These are phyloP conservation scores for Ceraceosorus bombacis DNA, from an alignment of 1,284 basidiomycete genomes.

Conservation along the genomic window DNA sequence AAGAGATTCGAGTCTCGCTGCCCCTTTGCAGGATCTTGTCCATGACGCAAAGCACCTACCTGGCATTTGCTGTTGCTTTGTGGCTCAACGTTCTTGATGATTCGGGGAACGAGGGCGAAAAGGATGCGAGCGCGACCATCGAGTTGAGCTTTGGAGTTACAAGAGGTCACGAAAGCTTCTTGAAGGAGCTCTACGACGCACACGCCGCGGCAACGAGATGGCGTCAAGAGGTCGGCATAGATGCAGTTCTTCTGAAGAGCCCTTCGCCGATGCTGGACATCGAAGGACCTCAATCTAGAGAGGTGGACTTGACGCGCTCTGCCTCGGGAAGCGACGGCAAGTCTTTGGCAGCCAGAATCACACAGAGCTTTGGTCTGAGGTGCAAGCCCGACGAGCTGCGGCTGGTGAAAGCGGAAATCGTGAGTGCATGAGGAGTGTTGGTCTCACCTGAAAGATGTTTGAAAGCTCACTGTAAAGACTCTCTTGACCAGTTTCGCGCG, in stretches of 20 bases:
- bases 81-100: conserved; percentile 20
- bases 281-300: conserved; percentile 8
- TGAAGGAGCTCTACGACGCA: background rate
- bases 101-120: conserved; percentile 2
- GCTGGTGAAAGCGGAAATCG: conserved; percentile 28
- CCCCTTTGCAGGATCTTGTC: conserved; percentile 31
- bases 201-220: background rate
- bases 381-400: conserved; percentile 17
- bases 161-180: background rate
- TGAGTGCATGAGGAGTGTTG: conserved; percentile 1
- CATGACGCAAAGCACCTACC: conserved; percentile 17
- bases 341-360: background rate
- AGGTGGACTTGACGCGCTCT: background rate
- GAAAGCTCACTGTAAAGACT: too few species aligned
- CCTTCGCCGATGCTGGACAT: conserved; percentile 21
- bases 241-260: background rate
- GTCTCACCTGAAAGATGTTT: too few species aligned
- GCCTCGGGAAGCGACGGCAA: background rate
- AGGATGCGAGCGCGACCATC: conserved; percentile 13
- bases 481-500: conserved; percentile 10
- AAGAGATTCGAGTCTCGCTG: conserved; percentile 31
- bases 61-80: conserved; percentile 27
- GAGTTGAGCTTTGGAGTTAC: conserved; percentile 12
- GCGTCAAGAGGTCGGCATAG: background rate
- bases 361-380: conserved; percentile 1